Evolutionary conservation across 179 eudicot genomes (phyloP).

Genomic region (Actinidia chinensis): DNA sequence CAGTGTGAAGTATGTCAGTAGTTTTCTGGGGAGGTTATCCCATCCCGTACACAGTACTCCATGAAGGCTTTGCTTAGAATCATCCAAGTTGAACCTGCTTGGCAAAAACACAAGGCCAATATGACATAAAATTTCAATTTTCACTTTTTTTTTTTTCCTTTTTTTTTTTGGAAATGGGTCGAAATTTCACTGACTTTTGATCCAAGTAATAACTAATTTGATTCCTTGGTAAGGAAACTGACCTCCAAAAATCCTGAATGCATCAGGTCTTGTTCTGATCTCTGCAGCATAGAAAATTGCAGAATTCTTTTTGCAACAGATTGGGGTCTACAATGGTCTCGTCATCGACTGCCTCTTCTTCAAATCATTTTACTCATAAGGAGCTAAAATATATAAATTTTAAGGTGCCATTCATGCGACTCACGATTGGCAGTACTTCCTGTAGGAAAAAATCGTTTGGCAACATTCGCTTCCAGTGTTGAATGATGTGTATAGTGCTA

Average conservation of each 20-base stretch:
- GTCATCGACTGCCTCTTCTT: slow-evolving; percentile 18
- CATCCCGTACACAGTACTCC: slow-evolving; percentile 31
- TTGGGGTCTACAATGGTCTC: slow-evolving; percentile 28
- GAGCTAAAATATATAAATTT: no score
- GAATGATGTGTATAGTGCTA: no score
- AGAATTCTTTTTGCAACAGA: slow-evolving; percentile 16
- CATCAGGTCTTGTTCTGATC: slow-evolving; percentile 29
- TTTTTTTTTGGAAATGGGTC: no score
- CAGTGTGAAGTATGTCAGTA: slow-evolving; percentile 39
- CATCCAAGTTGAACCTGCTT: slow-evolving; percentile 40
- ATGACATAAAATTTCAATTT: no score
- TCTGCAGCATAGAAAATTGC: slow-evolving; percentile 20
- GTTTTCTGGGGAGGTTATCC: slow-evolving; percentile 39
- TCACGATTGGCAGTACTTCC: no score
- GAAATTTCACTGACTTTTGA: no score
- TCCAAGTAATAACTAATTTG: not conserved
- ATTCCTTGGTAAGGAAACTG: no score
- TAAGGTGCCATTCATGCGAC: no score
- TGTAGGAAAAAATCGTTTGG: no score
- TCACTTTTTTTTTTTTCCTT: not conserved
- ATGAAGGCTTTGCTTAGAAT: slow-evolving; percentile 30
- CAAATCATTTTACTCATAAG: not conserved
- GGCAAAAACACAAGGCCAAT: not conserved
- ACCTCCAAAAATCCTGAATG: slow-evolving; percentile 33
- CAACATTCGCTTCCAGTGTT: no score